Percentiles rank a stretch among this genome's conserved stretches.
phyloP scores from a whole-genome alignment of 805 yeast species.

The Candida oleophila region DNA sequence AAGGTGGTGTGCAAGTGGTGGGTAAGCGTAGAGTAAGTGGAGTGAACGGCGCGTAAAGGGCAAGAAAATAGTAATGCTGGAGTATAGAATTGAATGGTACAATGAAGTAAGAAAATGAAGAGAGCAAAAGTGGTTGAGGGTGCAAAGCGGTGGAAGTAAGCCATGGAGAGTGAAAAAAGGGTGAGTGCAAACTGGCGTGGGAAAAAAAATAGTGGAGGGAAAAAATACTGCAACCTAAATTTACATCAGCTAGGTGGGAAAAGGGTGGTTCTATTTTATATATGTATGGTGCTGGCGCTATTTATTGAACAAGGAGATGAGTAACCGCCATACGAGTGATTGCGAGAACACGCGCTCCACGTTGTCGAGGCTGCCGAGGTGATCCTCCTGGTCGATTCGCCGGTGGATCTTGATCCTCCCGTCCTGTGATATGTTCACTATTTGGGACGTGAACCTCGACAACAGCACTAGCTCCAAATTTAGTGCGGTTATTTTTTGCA shows the following conservation, averaged over 20 bases:
- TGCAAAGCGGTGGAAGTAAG: too few relatives aligned
- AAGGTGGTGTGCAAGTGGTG: background rate
- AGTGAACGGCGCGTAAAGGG: background rate
- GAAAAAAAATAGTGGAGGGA: background rate
- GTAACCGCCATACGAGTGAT: conserved; percentile 15
- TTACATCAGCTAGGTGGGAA: background rate
- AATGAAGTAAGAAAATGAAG: too few relatives aligned
- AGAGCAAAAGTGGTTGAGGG: too few relatives aligned
- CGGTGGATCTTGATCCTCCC: conserved; percentile 21
- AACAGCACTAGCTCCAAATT: conserved; percentile 20
- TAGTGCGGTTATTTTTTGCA: conserved; percentile 19
- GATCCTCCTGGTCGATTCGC: background rate
- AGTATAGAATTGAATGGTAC: too few relatives aligned
- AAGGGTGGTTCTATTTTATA: too few relatives aligned
- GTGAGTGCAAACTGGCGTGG: background rate
- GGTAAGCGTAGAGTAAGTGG: background rate
- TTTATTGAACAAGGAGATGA: conserved; percentile 10
- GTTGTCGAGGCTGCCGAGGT: background rate
- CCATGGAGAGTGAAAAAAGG: background rate
- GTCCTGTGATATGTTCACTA: conserved; percentile 20
- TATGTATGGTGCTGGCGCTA: conserved; percentile 3
- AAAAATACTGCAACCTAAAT: background rate
- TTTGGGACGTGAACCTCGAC: conserved; percentile 15
- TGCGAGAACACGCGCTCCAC: background rate
- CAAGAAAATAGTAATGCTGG: too few relatives aligned